phyloP scores from a whole-genome alignment of 169 alveolate species.

The Miamiensis avidus region DNA sequence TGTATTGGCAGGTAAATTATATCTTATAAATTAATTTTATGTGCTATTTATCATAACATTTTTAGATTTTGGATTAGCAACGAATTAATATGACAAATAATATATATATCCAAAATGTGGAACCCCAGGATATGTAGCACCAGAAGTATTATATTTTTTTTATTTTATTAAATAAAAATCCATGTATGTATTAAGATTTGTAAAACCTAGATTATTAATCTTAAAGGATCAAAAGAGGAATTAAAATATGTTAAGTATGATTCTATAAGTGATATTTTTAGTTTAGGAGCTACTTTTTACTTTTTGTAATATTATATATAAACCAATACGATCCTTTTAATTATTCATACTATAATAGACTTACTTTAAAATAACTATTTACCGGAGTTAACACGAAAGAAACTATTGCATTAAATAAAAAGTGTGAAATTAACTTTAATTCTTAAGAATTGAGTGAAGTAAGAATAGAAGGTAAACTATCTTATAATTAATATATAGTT shows the following conservation, averaged over 20 bases:
- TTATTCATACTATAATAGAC: too few relatives aligned
- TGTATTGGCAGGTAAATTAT: neutral
- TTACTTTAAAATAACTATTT: constrained; percentile 12
- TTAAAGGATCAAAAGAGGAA: neutral
- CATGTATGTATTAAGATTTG: neutral
- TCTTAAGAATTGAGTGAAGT: constrained; percentile 1
- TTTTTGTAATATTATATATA: neutral
- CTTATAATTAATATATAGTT: neutral
- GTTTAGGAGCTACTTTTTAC: constrained; percentile 14
- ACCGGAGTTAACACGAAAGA: constrained; percentile 17
- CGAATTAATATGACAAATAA: neutral
- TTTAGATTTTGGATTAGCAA: constrained; percentile 23
- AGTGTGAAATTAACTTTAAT: constrained; percentile 20
- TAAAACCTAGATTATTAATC: neutral
- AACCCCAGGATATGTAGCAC: constrained; percentile 30
- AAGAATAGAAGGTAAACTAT: constrained; percentile 1
- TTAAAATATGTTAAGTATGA: neutral
- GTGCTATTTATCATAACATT: neutral
- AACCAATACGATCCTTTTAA: too few relatives aligned
- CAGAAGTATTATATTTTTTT: constrained; percentile 10
- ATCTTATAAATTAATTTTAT: neutral
- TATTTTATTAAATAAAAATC: neutral
- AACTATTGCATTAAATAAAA: constrained; percentile 13
- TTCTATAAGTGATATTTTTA: constrained; percentile 11
- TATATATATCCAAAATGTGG: constrained; percentile 22